Evolutionary conservation across 495 filamentous ascomycete genomes (phyloP).

Genomic region (Penicillium ucsense): DNA sequence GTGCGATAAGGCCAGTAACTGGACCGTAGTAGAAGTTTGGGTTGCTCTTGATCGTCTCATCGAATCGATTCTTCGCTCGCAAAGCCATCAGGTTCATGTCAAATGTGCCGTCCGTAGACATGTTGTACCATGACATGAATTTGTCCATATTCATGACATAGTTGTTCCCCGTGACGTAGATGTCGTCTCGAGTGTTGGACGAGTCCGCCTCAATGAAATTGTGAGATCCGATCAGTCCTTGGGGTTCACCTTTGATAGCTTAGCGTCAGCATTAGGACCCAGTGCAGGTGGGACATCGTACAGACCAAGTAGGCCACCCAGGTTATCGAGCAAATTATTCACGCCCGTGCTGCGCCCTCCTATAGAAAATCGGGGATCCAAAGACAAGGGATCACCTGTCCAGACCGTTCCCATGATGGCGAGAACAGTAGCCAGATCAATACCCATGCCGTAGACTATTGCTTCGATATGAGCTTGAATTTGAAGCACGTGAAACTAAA

Average conservation of each 20-base stretch:
- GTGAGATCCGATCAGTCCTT: constrained; percentile 43
- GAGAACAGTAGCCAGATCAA: constrained; percentile 41
- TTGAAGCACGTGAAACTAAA: neutral
- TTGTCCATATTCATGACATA: constrained; percentile 33
- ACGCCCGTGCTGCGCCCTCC: constrained; percentile 21
- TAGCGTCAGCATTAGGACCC: neutral
- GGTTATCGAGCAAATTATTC: constrained; percentile 21
- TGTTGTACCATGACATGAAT: constrained; percentile 30
- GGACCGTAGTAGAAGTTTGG: constrained; percentile 46
- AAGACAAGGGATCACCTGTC: constrained; percentile 35
- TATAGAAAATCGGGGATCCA: constrained; percentile 33
- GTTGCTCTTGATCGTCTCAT: constrained; percentile 40
- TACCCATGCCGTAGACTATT: constrained; percentile 40
- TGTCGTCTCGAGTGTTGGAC: constrained; percentile 44
- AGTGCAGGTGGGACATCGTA: neutral
- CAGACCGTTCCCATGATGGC: constrained; percentile 41
- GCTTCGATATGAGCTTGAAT: neutral
- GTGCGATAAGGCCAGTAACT: constrained; percentile 36
- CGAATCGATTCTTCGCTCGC: constrained; percentile 28
- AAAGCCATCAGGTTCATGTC: constrained; percentile 27
- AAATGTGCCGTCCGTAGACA: constrained; percentile 26
- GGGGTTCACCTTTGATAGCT: constrained; percentile 18
- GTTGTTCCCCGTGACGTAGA: constrained; percentile 38
- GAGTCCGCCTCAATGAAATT: constrained; percentile 48
- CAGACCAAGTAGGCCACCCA: constrained; percentile 19